phyloP scores from a whole-genome alignment of 257 asterid genomes.

The Anisodus tanguticus region DNA sequence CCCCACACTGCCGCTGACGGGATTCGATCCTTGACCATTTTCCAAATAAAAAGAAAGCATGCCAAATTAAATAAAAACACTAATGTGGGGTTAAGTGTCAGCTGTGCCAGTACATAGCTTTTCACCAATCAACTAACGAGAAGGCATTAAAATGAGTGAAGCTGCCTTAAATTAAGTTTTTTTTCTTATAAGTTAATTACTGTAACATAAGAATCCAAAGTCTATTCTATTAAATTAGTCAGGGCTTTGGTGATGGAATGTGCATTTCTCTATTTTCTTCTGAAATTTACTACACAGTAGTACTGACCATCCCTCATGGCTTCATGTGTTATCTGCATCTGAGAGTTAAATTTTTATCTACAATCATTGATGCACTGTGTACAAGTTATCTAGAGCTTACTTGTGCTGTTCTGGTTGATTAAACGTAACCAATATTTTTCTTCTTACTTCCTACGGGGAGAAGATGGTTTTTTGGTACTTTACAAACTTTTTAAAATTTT shows the following conservation, averaged over 20 bases:
- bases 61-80: slow-evolving; percentile 28
- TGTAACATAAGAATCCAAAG: slow-evolving; percentile 48
- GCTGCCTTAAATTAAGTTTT: slow-evolving; percentile 5
- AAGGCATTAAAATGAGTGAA: slow-evolving; percentile 38
- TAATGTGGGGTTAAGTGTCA: slow-evolving; percentile 51
- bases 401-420: neutral
- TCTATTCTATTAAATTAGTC: slow-evolving; percentile 33
- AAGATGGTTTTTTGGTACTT: too few species aligned
- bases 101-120: neutral
- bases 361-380: slow-evolving; percentile 21
- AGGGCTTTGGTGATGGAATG: slow-evolving; percentile 46
- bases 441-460: too few species aligned
- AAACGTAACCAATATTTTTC: neutral
- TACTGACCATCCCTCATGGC: slow-evolving; percentile 61
- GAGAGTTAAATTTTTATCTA: neutral
- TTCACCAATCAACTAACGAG: slow-evolving; percentile 28
- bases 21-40: too few species aligned
- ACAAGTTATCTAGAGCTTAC: neutral
- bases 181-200: neutral
- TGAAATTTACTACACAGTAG: neutral
- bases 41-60: too few species aligned
- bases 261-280: neutral
- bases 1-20: too few species aligned
- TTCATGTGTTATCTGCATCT: slow-evolving; percentile 74
- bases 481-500: too few species aligned